These are phyloP conservation scores for Hansfordia pulvinata DNA, from an alignment of 2,329 filamentous ascomycete genomes.

Conservation along the genomic window DNA sequence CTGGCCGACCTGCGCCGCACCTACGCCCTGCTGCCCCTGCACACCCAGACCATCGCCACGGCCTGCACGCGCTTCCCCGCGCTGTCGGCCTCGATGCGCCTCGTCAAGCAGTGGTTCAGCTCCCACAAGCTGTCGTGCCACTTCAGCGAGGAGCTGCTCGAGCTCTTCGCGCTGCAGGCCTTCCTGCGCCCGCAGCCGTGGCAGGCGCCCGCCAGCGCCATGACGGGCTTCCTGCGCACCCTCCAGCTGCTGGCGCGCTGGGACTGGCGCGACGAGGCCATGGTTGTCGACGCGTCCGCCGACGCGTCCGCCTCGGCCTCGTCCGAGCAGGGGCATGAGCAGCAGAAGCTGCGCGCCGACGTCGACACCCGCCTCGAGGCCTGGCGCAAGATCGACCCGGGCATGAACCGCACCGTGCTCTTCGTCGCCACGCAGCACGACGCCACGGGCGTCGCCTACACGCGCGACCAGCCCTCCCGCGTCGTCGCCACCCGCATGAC, in stretches of 20 bases:
- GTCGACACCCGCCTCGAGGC: slow-evolving; percentile 64
- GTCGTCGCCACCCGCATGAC: slow-evolving; percentile 79
- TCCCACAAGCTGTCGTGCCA: slow-evolving; percentile 68
- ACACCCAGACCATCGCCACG: slow-evolving; percentile 69
- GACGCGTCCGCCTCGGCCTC: slow-evolving; percentile 48
- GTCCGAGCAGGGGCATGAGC: no score
- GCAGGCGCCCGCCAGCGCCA: slow-evolving; percentile 60
- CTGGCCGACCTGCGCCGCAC: slow-evolving; percentile 58
- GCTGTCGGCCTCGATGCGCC: slow-evolving; percentile 68
- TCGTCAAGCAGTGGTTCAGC: slow-evolving; percentile 83
- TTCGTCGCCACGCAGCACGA: slow-evolving; percentile 75
- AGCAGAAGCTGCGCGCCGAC: no score
- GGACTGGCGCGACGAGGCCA: slow-evolving; percentile 79
- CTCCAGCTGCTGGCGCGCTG: slow-evolving; percentile 70
- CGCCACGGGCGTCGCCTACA: slow-evolving; percentile 67
- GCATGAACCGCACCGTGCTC: slow-evolving; percentile 70
- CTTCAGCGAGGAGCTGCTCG: slow-evolving; percentile 67
- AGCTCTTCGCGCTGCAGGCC: slow-evolving; percentile 64
- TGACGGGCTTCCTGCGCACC: slow-evolving; percentile 70
- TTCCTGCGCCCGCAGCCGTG: slow-evolving; percentile 79
- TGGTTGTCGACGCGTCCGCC: slow-evolving; percentile 64
- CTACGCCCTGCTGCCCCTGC: slow-evolving; percentile 60
- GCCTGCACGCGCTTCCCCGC: slow-evolving; percentile 69
- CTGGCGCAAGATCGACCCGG: slow-evolving; percentile 80
- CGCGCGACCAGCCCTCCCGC: slow-evolving; percentile 55